Base-by-base conservation (phyloP, 2,329 filamentous ascomycete genomes). In the Purpureocillium lavendulum region DNA sequence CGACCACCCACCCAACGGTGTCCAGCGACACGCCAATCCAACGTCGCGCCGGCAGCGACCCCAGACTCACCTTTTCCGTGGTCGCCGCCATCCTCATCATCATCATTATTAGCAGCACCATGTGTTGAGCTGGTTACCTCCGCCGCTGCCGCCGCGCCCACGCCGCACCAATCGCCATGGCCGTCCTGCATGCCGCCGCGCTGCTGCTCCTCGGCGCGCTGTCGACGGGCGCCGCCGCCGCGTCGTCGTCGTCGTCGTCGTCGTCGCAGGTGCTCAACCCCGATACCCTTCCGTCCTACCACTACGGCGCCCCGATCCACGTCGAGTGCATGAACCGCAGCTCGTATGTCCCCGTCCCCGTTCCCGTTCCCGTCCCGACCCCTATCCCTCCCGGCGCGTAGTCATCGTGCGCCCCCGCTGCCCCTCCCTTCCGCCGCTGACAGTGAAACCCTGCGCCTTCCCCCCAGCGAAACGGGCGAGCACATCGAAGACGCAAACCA, bases 401-500 rank as follows among this genome's bases (percentile, higher is more conserved):
- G 21, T 24, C 33, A 31, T 21, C 5, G 17, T 13, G 13, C 39
- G 14, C n/a, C 21, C 8, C 17, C 17, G 9, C 26, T 13, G 28
- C 21, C 10, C 2, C 11, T 31, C 9, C 29, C 29, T 6, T 14
- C 12, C 29, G 7, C 13, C 29, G 11, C 29, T 7, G 7, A 30
- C 29, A 12, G 7, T 12, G n/a, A n/a, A n/a, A n/a, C n/a, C n/a
- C n/a, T n/a, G n/a, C n/a, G n/a, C n/a, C n/a, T n/a, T n/a, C n/a
- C 21, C 14, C 12, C 2, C 57, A 92, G 86, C 54, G 86, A 94
- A 53, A 92, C 85, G 8, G 87, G 87, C 59, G 87, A 94, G 62
- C 87, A 94, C 69, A 82, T 96, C 55, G 83, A 87, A 56, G 80
- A 94, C 58, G 71, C 74, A 29, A 72, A 81, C 47, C 82, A 92